Percentiles rank a stretch among this genome's conserved stretches.
phyloP scores from a whole-genome alignment of 169 alveolate genomes.

The Eimeria sp. region DNA sequence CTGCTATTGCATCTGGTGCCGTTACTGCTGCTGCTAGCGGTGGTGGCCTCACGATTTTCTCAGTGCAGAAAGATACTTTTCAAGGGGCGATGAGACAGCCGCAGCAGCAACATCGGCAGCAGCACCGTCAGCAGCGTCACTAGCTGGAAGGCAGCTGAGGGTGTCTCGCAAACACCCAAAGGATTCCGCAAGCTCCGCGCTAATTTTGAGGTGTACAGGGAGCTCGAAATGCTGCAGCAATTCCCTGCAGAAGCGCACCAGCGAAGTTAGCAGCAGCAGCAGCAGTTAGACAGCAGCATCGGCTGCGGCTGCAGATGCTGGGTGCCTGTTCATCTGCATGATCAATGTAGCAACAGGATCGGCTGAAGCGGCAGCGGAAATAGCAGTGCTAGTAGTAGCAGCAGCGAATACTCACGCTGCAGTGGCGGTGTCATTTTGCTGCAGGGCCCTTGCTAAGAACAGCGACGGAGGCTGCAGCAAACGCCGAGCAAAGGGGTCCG shows the following conservation, averaged over 20 bases:
- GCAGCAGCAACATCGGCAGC: neutral
- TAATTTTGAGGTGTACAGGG: slow-evolving; percentile 45
- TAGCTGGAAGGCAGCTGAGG: slow-evolving; percentile 35
- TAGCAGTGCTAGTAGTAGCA: slow-evolving; percentile 24
- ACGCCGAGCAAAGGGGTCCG: slow-evolving; percentile 41
- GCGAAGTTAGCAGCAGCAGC: neutral
- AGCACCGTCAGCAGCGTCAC: neutral
- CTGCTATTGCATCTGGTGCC: slow-evolving; percentile 21
- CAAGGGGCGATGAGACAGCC: neutral
- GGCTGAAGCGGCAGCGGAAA: neutral
- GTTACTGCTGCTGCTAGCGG: slow-evolving; percentile 24
- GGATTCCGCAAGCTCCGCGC: slow-evolving; percentile 37
- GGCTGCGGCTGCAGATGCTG: neutral
- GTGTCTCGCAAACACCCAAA: slow-evolving; percentile 34
- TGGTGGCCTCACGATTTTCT: neutral
- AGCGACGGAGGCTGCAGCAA: slow-evolving; percentile 71
- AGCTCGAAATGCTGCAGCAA: slow-evolving; percentile 48
- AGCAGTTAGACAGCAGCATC: neutral
- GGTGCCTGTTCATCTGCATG: no score
- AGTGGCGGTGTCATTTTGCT: slow-evolving; percentile 56
- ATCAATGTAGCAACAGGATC: neutral
- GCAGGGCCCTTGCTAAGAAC: slow-evolving; percentile 69
- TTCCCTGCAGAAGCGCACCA: slow-evolving; percentile 26
- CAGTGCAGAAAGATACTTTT: neutral
- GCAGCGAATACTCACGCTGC: slow-evolving; percentile 56